Base-by-base conservation (phyloP, 2,329 filamentous ascomycete species). In the Septoria petroselini region DNA sequence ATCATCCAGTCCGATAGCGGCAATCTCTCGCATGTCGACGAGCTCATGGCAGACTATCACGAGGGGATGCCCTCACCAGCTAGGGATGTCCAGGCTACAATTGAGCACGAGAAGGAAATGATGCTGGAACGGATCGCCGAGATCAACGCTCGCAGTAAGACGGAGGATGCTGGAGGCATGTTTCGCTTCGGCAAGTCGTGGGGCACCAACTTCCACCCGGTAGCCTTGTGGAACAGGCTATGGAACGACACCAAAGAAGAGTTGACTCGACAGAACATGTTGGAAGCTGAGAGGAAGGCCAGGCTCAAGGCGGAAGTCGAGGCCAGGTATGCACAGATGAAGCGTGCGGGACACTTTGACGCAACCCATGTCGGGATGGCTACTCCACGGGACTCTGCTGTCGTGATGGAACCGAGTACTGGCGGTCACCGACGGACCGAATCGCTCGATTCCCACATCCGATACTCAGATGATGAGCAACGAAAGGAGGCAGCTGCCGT, bases 151-250 rank as follows among this genome's bases (percentile, higher is more conserved):
- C 66, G 70, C 6, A 52, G 62, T 4, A 63, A 62, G 47, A 70
- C 69, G 44, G 65, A 70, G 11, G 75, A 60, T 27, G 46, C 35
- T 34, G 41, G 48, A 70, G 73, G 75, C 8, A 73, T 81, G 27
- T 79, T 79, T 57, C 71, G 74, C 4, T 80, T 82, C 57, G 78
- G 79, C 29, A 79, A 76, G 58, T 74, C 73, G 2, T 69, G 81
- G 49, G 75, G 75, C 5, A 71, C 74, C 9, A 73, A 73, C 15
- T 79, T 82, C 62, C 78, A 78, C 53, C 76, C 79, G 2, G 70
- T 75, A 42, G 74, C 73, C 9, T 64, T 73, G 9, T 76, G 74
- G 73, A 67, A 70, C 5, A 67, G 66, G 33, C 65, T 70, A 25
- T 77, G 74, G 73, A 75, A 72, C 58, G 68, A 70, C 23, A 62